Evolutionary conservation across 2,329 filamentous ascomycete genomes (phyloP), one percentile per base, ranked within the genome.

Genomic region (Hypoxylon sp.): DNA sequence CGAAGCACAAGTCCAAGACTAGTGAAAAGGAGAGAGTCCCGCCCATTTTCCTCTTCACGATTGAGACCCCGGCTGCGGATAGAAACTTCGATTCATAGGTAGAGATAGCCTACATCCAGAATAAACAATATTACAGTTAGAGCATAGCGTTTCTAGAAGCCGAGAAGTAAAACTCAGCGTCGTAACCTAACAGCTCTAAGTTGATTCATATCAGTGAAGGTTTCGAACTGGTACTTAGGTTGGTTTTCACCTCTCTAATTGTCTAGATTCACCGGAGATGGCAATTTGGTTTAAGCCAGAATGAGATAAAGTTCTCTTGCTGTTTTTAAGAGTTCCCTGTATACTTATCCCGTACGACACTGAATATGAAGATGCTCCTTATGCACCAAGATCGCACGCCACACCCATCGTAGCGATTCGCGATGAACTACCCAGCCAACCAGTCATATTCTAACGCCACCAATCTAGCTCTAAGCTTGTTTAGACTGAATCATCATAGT

Each of bases 21-120:
- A 58, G 67, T 30, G 30, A 60, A 34, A 70, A 71, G 13, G 51
- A 64, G 43, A 46, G 48, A 51, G 62, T 1, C 52, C 74, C 13
- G 9, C 69, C 72, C 17, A 74, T 77, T 14, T 76, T 78, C 58
- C 67, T 73, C 13, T 73, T 78, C n/a, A 74, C 73, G n/a, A 73
- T 78, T 32, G 72, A 77, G 28, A 73, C 74, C 28, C 76, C 76
- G 19, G 52, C 60, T 50, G 60, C 63, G n/a, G 23, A 21, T 25
- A 25, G 51, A 36, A 43, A 28, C n/a, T 28, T n/a, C 17, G 46
- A 32, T 19, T 58, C 38, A 56, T 60, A 60, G 41, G 50, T 41
- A 51, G 50, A 38, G 19, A 14, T 19, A 43, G 32, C 21, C 19
- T 49, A 28, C 25, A 13, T 19, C 4, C 19, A 38, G 10, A 14